Evolutionary conservation across 75 land plant genomes (phyloP), one percentile per base, ranked within the genome.

Genomic region (Cunninghamia lanceolata): DNA sequence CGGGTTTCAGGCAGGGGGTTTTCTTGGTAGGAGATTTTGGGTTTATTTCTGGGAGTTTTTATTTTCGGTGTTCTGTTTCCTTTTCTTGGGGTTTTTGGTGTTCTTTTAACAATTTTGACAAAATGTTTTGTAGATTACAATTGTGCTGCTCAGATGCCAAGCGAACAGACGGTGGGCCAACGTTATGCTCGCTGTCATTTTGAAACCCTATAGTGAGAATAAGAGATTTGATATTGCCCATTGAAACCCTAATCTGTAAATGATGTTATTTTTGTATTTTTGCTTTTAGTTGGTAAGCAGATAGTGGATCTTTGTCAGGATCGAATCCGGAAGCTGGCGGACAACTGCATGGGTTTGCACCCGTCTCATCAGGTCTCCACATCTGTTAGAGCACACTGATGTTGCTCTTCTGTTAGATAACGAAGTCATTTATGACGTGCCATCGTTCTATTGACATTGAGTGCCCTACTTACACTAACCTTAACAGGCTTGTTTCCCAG

Each of bases 301-400:
- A 89, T 93, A 8, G 94, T 87, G n/a, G n/a, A n/a, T n/a, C n/a
- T n/a, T n/a, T n/a, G 88, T 86, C 85, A 83, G 19, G 86, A 87
- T 66, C 88, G 85, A 32, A 87, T 83, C 54, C 50, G 88, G 21
- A 87, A 87, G 71, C 85, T 95, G 52, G 95, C 94, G 32, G 96
- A 95, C 89, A 95, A 95, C 3, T 93, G 92, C 81, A 93, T 88
- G 87, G 90, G 94, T 74, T 91, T 93, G 74, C 91, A 93, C 36
- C 94, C 96, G 8, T 93, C 96, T 36, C 96, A 93, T 87, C 89
- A 95, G 25, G n/a, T n/a, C n/a, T n/a, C n/a, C n/a, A n/a, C n/a
- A n/a, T n/a, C 91, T 95, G 35, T 86, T 95, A 50, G 95, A 95
- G 85, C 95, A 95, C 87, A 95, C 96, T 3, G 96, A 95, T 88